These are phyloP conservation scores for Hanseniaspora meyeri DNA, from an alignment of 805 yeast species.

Conservation along the genomic window DNA sequence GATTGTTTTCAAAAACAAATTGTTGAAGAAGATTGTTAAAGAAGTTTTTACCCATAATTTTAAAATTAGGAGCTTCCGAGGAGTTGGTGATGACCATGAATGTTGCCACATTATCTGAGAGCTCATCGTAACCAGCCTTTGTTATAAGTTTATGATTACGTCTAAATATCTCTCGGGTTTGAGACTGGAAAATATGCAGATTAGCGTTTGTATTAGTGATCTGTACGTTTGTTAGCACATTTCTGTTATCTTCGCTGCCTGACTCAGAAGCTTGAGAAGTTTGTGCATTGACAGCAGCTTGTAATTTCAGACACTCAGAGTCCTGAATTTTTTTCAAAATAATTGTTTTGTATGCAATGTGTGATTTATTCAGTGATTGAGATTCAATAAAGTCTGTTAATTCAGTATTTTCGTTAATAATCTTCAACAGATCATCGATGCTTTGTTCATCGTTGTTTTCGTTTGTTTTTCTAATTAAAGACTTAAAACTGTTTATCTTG, in stretches of 20 bases:
- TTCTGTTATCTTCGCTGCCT: background rate
- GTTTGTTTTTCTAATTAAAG: background rate
- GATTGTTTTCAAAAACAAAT: conserved; percentile 3
- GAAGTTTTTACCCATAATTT: conserved; percentile 9
- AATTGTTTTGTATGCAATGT: conserved; percentile 1
- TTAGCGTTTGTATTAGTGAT: background rate
- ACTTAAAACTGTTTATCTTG: background rate
- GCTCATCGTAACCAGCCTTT: background rate
- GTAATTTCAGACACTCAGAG: background rate
- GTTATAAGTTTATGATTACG: background rate
- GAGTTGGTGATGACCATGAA: background rate
- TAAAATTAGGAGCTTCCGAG: conserved; percentile 9
- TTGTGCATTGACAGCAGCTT: background rate
- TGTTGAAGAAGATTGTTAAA: conserved; percentile 10
- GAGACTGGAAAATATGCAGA: background rate
- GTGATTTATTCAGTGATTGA: background rate
- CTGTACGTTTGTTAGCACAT: background rate
- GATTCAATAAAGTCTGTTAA: background rate
- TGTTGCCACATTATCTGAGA: background rate
- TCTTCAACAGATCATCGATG: background rate
- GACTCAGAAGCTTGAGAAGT: background rate
- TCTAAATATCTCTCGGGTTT: background rate
- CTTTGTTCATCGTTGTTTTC: background rate
- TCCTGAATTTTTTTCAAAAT: conserved; percentile 6
- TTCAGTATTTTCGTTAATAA: background rate